Conservation (phyloP, 192 early-diverging fungal genomes). For the Umbelopsis isabellina region DNA sequence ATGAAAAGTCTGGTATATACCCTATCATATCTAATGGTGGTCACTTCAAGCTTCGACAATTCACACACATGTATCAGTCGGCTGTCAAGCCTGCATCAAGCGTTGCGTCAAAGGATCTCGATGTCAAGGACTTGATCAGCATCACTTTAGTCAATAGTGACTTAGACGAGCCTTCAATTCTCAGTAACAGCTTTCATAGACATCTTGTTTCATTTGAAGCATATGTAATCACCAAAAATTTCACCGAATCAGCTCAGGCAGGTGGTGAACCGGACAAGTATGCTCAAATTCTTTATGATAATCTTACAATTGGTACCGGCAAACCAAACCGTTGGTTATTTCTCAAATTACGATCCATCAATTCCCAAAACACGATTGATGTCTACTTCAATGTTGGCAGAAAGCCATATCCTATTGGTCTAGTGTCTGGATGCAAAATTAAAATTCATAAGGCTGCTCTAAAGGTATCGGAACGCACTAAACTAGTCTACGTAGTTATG, state of each 20-base stretch:
- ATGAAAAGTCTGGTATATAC: neutral
- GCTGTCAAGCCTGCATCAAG: neutral
- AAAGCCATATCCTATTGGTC: slow-evolving; percentile 13
- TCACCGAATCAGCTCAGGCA: neutral
- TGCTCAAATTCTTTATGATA: neutral
- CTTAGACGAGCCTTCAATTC: neutral
- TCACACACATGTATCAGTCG: neutral
- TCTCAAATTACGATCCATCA: slow-evolving; percentile 18
- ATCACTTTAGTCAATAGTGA: neutral
- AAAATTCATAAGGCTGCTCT: slow-evolving; percentile 12
- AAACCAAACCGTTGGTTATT: slow-evolving; percentile 21
- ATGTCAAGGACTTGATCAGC: slow-evolving; percentile 2
- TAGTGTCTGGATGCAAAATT: slow-evolving; percentile 22
- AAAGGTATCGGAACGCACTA: neutral
- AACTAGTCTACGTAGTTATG: neutral
- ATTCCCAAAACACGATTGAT: slow-evolving; percentile 16
- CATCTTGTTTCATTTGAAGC: slow-evolving; percentile 2
- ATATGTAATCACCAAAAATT: neutral
- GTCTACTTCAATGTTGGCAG: slow-evolving; percentile 23
- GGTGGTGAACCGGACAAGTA: neutral
- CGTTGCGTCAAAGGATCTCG: neutral
- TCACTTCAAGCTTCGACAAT: neutral
- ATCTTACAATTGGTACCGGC: slow-evolving; percentile 26
- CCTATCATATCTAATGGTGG: slow-evolving; percentile 1
- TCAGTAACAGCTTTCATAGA: neutral